A percentile compares a stretch with the other conserved stretches of the same genome.
Evolutionary conservation across 306 rosid genomes (phyloP).

Genomic region (Malus sieversii): DNA sequence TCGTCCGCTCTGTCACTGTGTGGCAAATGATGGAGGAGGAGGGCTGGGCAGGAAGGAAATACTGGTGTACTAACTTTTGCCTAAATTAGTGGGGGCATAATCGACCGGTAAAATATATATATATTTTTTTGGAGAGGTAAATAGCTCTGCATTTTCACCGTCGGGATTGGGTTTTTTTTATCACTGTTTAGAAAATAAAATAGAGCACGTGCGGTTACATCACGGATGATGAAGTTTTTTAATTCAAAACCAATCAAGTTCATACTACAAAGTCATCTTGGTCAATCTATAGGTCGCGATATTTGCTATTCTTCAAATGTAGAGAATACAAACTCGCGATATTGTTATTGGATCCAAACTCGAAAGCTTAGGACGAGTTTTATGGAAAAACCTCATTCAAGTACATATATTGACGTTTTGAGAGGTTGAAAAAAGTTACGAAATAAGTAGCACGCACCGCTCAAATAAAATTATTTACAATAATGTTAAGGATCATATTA

Average conservation of each 20-base stretch:
- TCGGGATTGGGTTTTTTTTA: not conserved
- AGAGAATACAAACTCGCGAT: not conserved
- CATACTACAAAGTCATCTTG: too few relatives aligned
- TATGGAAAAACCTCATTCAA: not conserved
- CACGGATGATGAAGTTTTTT: too few relatives aligned
- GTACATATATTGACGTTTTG: too few relatives aligned
- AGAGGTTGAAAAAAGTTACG: too few relatives aligned
- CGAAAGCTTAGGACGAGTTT: not conserved
- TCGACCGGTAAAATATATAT: not conserved
- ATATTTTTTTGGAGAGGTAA: too few relatives aligned
- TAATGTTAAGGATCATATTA: too few relatives aligned
- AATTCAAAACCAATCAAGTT: too few relatives aligned
- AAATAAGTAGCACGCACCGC: too few relatives aligned
- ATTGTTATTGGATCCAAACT: not conserved
- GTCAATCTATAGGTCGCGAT: too few relatives aligned
- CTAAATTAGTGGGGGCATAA: not conserved
- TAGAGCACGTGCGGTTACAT: too few relatives aligned
- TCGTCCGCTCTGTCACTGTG: conserved; percentile 11
- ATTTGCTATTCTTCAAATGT: too few relatives aligned
- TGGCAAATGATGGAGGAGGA: conserved; percentile 9
- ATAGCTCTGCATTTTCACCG: not conserved
- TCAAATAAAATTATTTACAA: too few relatives aligned
- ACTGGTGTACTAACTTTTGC: not conserved
- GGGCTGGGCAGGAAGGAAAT: not conserved
- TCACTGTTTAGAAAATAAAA: not conserved